Base-by-base conservation (phyloP, 1,284 basidiomycete species). In the Malassezia brasiliensis region DNA sequence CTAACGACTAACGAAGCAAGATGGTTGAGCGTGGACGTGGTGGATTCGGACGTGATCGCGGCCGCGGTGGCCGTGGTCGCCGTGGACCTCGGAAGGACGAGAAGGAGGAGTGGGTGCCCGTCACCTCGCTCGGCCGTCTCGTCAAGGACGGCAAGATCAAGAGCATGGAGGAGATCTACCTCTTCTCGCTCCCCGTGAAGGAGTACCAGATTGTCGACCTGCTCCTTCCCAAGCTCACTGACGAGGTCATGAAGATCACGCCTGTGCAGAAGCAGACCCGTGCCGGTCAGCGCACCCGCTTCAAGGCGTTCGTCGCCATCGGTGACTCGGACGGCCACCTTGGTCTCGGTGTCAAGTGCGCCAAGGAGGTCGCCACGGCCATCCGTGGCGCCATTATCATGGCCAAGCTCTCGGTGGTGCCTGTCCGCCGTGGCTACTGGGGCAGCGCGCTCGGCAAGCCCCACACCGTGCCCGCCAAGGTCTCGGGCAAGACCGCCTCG, bases 221-320 rank as follows among this genome's bases (percentile, higher is more conserved):
- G 10, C 61, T 74, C n/a, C 63, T 74, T 36, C 72, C 72, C 63
- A 72, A 72, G 65, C 67, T 74, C 57, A 73, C 71, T 61, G 76
- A 98, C 76, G 93, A 98, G 79, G 93, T 99, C 68, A 98, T 99
- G 94, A 94, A 93, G 79, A 98, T 99, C 78, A 91, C 90, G 86
- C 94, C 94, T 70, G 94, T 99, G 61, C 94, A 98, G 81, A 99
- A 99, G 81, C 94, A 99, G 80, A 99, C 94, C 62, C 90, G 90
- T 76, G 94, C 94, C 74, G 94, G 94, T 79, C 94, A 99, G 80
- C 89, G 94, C 74, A 99, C 94, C 64, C 87, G 93, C 66, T 99
- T 99, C 85, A 98, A 99, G 83, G 93, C 94, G 35, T 98, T 96
- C 79, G 94, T 98, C 74, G 94, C 94, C 62, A 94, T 99, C 75